Evolutionary conservation across 352 stramenopile genomes (phyloP).

Genomic region (Ochromonadaceae sp.): DNA sequence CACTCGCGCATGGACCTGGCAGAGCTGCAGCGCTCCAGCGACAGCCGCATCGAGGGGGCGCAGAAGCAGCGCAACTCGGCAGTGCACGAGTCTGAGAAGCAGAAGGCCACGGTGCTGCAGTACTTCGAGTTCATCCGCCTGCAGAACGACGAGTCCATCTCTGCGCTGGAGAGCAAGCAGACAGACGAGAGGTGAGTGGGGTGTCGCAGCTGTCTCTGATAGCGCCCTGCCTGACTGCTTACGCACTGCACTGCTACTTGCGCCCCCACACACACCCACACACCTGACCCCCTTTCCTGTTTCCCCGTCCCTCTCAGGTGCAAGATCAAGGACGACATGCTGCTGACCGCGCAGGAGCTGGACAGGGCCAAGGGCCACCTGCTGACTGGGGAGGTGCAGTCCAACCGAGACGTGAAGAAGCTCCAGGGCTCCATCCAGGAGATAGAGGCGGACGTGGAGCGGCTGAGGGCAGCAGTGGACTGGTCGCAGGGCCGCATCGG

Average conservation of each 20-base stretch:
- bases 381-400: background rate
- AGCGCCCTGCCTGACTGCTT: too few species aligned
- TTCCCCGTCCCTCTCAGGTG: too few species aligned
- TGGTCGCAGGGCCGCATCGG: conserved; percentile 1
- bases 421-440: background rate
- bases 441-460: background rate
- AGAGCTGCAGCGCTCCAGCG: background rate
- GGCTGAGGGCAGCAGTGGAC: background rate
- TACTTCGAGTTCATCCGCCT: conserved; percentile 1
- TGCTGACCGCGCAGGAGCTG: background rate
- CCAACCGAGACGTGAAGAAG: background rate
- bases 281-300: too few species aligned
- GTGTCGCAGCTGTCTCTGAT: too few species aligned
- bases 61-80: background rate
- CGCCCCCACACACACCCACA: too few species aligned
- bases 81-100: conserved; percentile 3
- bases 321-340: background rate
- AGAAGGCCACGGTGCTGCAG: background rate
- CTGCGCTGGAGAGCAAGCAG: background rate
- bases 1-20: background rate
- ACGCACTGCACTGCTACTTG: too few species aligned
- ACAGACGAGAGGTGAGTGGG: background rate
- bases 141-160: background rate
- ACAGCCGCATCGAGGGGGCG: background rate
- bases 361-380: background rate